Conservation (phyloP, 2,329 filamentous ascomycete species). For the Fusarium sp. region DNA sequence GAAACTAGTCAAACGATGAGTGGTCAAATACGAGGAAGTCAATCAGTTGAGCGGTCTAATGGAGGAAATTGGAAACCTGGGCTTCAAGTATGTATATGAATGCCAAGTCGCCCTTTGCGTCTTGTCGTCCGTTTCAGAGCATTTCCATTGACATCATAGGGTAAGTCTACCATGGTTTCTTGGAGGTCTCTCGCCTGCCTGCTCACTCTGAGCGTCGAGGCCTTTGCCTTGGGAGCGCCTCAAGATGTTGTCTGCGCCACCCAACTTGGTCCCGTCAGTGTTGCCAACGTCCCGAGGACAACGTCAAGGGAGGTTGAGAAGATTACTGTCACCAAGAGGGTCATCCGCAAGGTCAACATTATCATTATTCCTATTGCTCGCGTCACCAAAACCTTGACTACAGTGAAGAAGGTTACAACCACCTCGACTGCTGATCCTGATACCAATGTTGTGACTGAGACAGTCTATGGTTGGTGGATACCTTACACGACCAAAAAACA, state of each 20-base stretch:
- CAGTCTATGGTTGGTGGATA: neutral
- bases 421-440: neutral
- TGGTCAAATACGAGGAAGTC: neutral
- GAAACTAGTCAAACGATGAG: neutral
- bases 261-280: neutral
- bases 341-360: constrained; percentile 6
- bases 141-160: neutral
- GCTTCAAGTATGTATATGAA: neutral
- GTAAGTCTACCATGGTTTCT: neutral
- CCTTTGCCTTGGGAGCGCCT: neutral
- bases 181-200: neutral
- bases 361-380: neutral
- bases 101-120: neutral
- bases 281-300: neutral
- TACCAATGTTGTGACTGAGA: neutral
- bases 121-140: neutral
- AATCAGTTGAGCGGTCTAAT: neutral
- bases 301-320: neutral
- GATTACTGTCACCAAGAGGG: neutral
- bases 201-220: neutral
- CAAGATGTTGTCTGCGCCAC: neutral
- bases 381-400: neutral
- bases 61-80: neutral
- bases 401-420: neutral
- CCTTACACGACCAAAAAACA: neutral